Evolutionary conservation across 2,329 filamentous ascomycete genomes (phyloP).

Genomic region (Myriosclerotinia scirpicola): DNA sequence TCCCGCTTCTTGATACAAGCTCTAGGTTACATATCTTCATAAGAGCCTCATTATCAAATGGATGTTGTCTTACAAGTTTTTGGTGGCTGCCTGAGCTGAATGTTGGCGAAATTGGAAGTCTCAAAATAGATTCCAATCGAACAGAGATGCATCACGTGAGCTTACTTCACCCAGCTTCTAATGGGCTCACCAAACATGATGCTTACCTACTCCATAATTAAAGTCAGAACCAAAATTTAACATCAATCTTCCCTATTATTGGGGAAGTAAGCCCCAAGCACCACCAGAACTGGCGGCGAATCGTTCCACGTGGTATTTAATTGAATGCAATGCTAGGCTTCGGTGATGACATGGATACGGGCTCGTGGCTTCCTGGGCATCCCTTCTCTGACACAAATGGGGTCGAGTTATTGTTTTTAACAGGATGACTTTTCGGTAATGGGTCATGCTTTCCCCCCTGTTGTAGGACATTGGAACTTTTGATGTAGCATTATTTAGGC

Average conservation of each 20-base stretch:
- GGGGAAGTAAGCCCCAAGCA: not conserved
- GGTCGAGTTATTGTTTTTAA: slow-evolving; percentile 10
- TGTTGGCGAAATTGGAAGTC: slow-evolving; percentile 8
- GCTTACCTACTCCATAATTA: too few relatives aligned
- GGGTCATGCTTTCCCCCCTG: not conserved
- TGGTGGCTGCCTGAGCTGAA: slow-evolving; percentile 24
- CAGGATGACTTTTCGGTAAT: slow-evolving; percentile 4
- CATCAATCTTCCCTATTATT: not conserved
- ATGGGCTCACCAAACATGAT: not conserved
- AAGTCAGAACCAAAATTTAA: not conserved
- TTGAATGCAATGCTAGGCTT: slow-evolving; percentile 11
- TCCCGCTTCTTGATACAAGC: not conserved
- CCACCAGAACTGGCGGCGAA: too few relatives aligned
- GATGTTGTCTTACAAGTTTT: not conserved
- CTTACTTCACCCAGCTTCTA: accelerated
- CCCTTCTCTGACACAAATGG: not conserved
- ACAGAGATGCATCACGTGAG: not conserved
- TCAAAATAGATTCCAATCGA: slow-evolving; percentile 16
- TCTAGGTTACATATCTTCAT: not conserved
- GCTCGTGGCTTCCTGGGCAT: slow-evolving; percentile 17
- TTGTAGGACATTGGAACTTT: not conserved
- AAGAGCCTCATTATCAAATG: slow-evolving; percentile 8
- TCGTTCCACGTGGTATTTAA: slow-evolving; percentile 16
- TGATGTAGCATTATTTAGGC: slow-evolving; percentile 12
- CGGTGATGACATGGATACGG: not conserved